Percentiles rank a stretch among this genome's conserved stretches.
phyloP scores from a whole-genome alignment of 257 asterid genomes.

The Mitragyna speciosa region DNA sequence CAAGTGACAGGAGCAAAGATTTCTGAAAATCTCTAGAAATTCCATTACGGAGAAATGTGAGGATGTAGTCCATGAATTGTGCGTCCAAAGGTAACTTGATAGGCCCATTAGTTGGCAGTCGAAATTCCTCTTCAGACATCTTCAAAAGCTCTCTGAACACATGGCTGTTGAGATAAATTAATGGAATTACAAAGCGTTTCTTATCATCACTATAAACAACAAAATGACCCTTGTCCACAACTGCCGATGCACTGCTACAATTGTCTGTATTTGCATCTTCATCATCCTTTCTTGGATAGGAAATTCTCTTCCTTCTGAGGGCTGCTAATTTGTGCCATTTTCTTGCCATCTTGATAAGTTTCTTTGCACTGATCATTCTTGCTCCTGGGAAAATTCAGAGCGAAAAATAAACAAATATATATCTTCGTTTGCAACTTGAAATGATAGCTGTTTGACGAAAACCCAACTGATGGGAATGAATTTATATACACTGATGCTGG shows the following conservation, averaged over 20 bases:
- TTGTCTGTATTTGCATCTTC: not conserved
- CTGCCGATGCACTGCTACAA: not conserved
- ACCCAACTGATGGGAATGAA: too few species aligned
- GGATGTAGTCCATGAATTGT: slow-evolving; percentile 25
- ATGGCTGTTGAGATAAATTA: slow-evolving; percentile 11
- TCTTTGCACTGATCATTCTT: too few species aligned
- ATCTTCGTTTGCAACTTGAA: too few species aligned
- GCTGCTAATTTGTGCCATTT: slow-evolving; percentile 33
- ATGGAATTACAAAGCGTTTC: slow-evolving; percentile 17
- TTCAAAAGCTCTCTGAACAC: slow-evolving; percentile 20
- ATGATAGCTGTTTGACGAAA: too few species aligned
- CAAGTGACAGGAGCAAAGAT: slow-evolving; percentile 17
- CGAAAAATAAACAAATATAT: too few species aligned
- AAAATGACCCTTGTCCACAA: slow-evolving; percentile 17
- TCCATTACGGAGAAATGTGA: slow-evolving; percentile 26
- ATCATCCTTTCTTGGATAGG: not conserved
- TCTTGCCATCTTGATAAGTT: slow-evolving; percentile 31
- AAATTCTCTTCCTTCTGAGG: slow-evolving; percentile 17
- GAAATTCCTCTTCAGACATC: slow-evolving; percentile 35
- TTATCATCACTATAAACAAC: slow-evolving; percentile 12
- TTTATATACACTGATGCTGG: too few species aligned
- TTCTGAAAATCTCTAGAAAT: slow-evolving; percentile 18
- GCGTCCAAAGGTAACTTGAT: slow-evolving; percentile 16
- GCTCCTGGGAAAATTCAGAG: too few species aligned
- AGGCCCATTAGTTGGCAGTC: slow-evolving; percentile 29